Evolutionary conservation across 164 flowering plant species (phyloP).

Genomic region (Malania oleifera): DNA sequence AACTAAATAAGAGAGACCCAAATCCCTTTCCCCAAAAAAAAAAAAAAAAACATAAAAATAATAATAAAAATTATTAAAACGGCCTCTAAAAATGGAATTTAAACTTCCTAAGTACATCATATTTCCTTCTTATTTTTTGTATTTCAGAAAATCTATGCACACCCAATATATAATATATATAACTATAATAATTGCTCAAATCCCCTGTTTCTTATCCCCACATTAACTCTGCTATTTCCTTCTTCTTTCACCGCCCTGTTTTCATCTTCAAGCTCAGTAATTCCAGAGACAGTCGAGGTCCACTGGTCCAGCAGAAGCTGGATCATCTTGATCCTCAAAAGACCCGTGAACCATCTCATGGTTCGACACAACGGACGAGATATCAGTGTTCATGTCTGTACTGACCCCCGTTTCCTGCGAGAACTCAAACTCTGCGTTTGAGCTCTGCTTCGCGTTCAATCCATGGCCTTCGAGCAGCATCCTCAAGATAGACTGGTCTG

Average conservation of each 20-base stretch:
- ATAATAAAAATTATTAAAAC: no score
- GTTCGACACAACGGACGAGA: constrained; percentile 27
- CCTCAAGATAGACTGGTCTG: constrained; percentile 30
- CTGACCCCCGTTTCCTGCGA: constrained; percentile 26
- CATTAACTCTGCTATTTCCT: background rate
- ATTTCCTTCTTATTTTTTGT: no score
- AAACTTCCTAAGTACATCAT: no score
- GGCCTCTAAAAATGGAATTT: no score
- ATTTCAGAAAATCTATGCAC: no score
- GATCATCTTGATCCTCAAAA: constrained; percentile 29
- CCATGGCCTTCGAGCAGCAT: constrained; percentile 21
- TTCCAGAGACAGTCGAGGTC: constrained; percentile 43
- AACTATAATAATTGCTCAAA: no score
- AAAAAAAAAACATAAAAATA: no score
- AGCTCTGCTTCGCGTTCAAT: constrained; percentile 2
- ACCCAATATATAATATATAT: no score
- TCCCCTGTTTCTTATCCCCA: no score
- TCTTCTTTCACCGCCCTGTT: background rate
- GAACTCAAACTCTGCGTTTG: constrained; percentile 18
- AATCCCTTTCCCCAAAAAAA: no score
- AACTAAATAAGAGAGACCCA: no score
- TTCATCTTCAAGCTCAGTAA: constrained; percentile 18
- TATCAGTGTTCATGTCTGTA: constrained; percentile 21
- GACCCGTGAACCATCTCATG: constrained; percentile 20
- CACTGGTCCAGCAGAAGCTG: constrained; percentile 31